Evolutionary conservation across 2,329 filamentous ascomycete species (phyloP).

Genomic region (Epicoccum sorghinum): DNA sequence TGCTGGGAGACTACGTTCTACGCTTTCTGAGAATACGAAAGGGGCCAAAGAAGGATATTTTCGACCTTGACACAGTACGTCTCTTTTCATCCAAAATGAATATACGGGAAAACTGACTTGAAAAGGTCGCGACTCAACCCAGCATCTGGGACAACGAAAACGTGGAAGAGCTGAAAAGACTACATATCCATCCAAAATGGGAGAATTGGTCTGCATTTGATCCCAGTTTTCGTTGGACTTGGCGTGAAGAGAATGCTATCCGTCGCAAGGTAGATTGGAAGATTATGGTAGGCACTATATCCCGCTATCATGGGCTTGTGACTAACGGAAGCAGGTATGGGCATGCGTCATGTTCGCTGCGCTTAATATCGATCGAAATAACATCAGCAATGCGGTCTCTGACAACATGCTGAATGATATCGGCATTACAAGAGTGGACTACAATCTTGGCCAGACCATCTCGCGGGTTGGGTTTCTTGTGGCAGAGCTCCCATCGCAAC

Average conservation of each 20-base stretch:
- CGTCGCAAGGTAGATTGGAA: slow-evolving; percentile 19
- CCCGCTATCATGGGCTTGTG: slow-evolving; percentile 42
- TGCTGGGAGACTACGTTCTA: slow-evolving; percentile 12
- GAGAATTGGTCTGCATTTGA: slow-evolving; percentile 65
- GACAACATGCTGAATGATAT: slow-evolving; percentile 31
- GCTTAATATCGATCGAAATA: slow-evolving; percentile 53
- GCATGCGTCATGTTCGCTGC: slow-evolving; percentile 59
- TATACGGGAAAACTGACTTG: neutral
- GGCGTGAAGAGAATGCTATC: slow-evolving; percentile 56
- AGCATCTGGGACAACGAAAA: slow-evolving; percentile 16
- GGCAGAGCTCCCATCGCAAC: slow-evolving; percentile 50
- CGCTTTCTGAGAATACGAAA: slow-evolving; percentile 11
- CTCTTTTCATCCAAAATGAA: too few species aligned
- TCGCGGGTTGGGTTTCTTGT: slow-evolving; percentile 82
- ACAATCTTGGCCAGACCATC: slow-evolving; percentile 45
- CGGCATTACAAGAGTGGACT: slow-evolving; percentile 18
- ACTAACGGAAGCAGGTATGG: slow-evolving; percentile 50
- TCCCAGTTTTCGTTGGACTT: slow-evolving; percentile 58
- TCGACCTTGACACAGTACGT: slow-evolving; percentile 15
- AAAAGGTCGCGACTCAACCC: slow-evolving; percentile 17
- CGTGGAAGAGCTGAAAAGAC: slow-evolving; percentile 10
- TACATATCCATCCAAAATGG: slow-evolving; percentile 45
- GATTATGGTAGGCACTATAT: slow-evolving; percentile 8
- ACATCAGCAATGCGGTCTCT: slow-evolving; percentile 38
- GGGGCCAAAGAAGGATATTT: slow-evolving; percentile 5